Evolutionary conservation across 352 stramenopile species (phyloP).

Genomic region (Phytophthora pinifolia): DNA sequence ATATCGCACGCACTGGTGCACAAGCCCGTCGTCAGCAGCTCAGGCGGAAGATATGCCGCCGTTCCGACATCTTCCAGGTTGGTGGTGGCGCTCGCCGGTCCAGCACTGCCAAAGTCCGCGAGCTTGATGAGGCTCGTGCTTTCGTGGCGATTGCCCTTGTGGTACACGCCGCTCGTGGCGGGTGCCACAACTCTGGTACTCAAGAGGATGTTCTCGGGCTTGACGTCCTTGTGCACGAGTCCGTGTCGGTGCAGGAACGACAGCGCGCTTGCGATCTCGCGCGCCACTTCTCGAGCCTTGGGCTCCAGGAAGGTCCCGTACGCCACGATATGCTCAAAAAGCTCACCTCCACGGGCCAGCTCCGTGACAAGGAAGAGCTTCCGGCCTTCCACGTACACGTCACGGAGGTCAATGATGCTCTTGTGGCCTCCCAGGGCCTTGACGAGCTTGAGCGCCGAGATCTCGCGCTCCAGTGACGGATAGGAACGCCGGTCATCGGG

Average conservation of each 20-base stretch:
- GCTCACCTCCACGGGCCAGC: constrained; percentile 81
- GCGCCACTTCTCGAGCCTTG: constrained; percentile 44
- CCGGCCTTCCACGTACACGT: constrained; percentile 78
- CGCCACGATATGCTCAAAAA: constrained; percentile 89
- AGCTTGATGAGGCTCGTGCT: constrained; percentile 59
- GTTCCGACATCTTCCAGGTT: constrained; percentile 71
- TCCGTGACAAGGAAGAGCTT: constrained; percentile 90
- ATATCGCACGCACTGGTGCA: constrained; percentile 76
- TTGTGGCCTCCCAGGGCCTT: constrained; percentile 76
- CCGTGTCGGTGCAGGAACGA: constrained; percentile 70
- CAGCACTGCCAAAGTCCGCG: constrained; percentile 78
- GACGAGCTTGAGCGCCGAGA: constrained; percentile 69
- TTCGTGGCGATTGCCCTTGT: constrained; percentile 16
- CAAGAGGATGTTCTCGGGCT: constrained; percentile 82
- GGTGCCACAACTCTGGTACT: constrained; percentile 33
- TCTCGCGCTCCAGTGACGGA: constrained; percentile 63
- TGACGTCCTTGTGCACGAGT: constrained; percentile 82
- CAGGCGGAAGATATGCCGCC: constrained; percentile 64
- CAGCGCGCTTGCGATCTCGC: constrained; percentile 64
- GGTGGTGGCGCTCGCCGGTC: constrained; percentile 35
- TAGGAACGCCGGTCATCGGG: constrained; percentile 41
- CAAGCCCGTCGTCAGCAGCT: constrained; percentile 50
- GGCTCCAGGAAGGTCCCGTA: constrained; percentile 63
- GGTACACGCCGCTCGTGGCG: constrained; percentile 13
- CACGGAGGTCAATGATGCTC: constrained; percentile 84